phyloP scores from a whole-genome alignment of 176 grass and related monocot species.

The Cenchrus americanus region DNA sequence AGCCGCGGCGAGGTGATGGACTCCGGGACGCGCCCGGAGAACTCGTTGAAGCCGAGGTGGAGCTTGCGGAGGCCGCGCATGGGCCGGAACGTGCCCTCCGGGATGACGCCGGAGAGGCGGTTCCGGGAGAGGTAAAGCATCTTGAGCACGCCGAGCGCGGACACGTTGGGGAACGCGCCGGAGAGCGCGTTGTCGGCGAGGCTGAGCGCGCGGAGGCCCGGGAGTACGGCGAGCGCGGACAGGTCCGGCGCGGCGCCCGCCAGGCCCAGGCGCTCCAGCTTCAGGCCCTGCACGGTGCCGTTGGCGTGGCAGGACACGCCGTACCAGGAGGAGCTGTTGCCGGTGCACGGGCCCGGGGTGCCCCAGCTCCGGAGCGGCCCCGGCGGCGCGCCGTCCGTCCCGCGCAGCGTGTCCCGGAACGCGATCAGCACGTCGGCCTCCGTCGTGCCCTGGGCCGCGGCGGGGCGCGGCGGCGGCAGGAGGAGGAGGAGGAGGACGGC shows the following conservation, averaged over 20 bases:
- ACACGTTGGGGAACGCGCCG: slow-evolving; percentile 76
- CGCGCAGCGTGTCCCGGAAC: slow-evolving; percentile 65
- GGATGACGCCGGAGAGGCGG: slow-evolving; percentile 68
- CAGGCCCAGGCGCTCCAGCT: slow-evolving; percentile 72
- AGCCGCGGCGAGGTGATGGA: slow-evolving; percentile 74
- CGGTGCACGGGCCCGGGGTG: slow-evolving; percentile 48
- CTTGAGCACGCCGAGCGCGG: slow-evolving; percentile 58
- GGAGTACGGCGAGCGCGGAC: slow-evolving; percentile 36
- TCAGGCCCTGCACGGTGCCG: slow-evolving; percentile 70
- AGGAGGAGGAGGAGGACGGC: too few relatives aligned
- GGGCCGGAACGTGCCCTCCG: slow-evolving; percentile 53
- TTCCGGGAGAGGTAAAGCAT: slow-evolving; percentile 77
- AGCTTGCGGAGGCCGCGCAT: slow-evolving; percentile 84
- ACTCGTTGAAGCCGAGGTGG: slow-evolving; percentile 59
- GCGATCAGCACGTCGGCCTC: slow-evolving; percentile 64
- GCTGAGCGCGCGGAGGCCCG: slow-evolving; percentile 66
- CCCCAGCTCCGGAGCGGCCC: slow-evolving; percentile 51
- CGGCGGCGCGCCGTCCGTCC: slow-evolving; percentile 45
- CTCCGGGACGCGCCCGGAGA: slow-evolving; percentile 59
- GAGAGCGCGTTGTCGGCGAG: slow-evolving; percentile 73
- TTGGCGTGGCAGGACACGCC: slow-evolving; percentile 81
- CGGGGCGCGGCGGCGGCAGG: background rate
- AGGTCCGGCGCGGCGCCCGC: slow-evolving; percentile 54
- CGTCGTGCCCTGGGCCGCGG: background rate
- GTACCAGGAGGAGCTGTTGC: slow-evolving; percentile 60